Percentiles rank a stretch among this genome's conserved stretches.
Evolutionary conservation across 139 green algal species (phyloP).

Genomic region (Ostreobium quekettii): DNA sequence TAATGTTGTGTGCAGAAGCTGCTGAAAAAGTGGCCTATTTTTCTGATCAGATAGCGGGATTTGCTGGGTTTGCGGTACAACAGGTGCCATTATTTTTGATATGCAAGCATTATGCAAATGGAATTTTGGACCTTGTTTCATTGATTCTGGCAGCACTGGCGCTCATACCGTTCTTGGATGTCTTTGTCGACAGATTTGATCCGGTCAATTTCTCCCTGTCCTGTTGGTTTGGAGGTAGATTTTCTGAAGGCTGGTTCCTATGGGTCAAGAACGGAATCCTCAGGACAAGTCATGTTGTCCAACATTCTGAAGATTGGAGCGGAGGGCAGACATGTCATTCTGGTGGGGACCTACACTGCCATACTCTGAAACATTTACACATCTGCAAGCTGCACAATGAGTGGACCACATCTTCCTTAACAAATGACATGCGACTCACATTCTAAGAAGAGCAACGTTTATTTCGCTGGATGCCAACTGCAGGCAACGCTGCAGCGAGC

Average conservation of each 20-base stretch:
- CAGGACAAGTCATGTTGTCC: background rate
- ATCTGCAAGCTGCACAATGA: too few species aligned
- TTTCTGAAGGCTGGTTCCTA: background rate
- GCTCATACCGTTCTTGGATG: too few species aligned
- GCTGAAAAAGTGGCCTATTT: too few species aligned
- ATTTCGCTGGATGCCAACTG: background rate
- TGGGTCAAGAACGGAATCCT: background rate
- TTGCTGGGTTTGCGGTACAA: too few species aligned
- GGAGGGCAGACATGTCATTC: background rate
- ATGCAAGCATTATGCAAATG: too few species aligned
- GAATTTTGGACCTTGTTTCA: too few species aligned
- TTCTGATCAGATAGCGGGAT: too few species aligned
- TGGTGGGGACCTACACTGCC: background rate
- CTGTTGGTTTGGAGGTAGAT: background rate
- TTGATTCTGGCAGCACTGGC: too few species aligned
- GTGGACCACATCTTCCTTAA: background rate
- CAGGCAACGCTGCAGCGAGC: background rate
- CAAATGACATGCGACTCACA: background rate
- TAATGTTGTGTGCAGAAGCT: too few species aligned
- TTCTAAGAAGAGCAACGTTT: background rate
- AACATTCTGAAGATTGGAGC: background rate
- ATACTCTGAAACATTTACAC: background rate
- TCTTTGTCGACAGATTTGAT: constrained; percentile 4
- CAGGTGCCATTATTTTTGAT: too few species aligned
- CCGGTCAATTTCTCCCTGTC: background rate